Percentiles rank a stretch among this genome's conserved stretches.
Conservation (phyloP, 2,329 filamentous ascomycete genomes). For the Dothidotthia symphoricarpi region DNA sequence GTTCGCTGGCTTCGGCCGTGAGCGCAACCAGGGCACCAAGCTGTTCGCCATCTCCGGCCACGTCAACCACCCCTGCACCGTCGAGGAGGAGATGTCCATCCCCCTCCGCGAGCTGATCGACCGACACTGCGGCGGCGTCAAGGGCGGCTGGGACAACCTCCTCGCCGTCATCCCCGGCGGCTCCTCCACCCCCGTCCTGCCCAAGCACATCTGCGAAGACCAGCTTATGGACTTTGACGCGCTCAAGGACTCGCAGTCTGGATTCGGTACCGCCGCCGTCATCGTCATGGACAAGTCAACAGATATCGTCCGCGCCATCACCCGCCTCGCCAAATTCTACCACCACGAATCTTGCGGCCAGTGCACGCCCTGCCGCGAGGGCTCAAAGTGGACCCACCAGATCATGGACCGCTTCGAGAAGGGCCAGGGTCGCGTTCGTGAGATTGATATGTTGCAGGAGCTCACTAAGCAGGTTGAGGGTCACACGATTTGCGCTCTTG, state of each 20-base stretch:
- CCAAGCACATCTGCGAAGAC: conserved; percentile 84
- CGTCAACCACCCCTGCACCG: conserved; percentile 97
- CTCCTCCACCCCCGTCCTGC: conserved; percentile 92
- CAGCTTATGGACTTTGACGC: conserved; percentile 99
- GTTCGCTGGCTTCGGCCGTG: conserved; percentile 92
- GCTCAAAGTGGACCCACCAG: conserved; percentile 98
- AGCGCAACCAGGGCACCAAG: conserved; percentile 96
- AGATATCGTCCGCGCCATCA: conserved; percentile 91
- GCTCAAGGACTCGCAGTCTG: conserved; percentile 95
- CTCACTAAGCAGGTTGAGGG: conserved; percentile 99
- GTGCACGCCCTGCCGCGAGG: conserved; percentile 98
- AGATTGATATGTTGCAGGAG: conserved; percentile 99
- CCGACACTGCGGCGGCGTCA: conserved; percentile 95
- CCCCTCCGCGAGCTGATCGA: conserved; percentile 94
- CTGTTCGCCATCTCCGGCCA: conserved; percentile 98
- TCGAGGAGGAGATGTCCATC: conserved; percentile 99
- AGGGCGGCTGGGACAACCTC: conserved; percentile 96
- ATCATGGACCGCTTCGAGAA: conserved; percentile 97
- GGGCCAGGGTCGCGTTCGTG: conserved; percentile 80
- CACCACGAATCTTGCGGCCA: conserved; percentile 97
- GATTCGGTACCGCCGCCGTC: conserved; percentile 93
- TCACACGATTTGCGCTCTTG: conserved; percentile 96
- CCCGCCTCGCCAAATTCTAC: conserved; percentile 93
- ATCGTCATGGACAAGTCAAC: conserved; percentile 99
- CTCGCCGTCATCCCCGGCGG: conserved; percentile 93